Base-by-base conservation (phyloP, 208 protist genomes). In the Trypanosomatidae sp. region DNA sequence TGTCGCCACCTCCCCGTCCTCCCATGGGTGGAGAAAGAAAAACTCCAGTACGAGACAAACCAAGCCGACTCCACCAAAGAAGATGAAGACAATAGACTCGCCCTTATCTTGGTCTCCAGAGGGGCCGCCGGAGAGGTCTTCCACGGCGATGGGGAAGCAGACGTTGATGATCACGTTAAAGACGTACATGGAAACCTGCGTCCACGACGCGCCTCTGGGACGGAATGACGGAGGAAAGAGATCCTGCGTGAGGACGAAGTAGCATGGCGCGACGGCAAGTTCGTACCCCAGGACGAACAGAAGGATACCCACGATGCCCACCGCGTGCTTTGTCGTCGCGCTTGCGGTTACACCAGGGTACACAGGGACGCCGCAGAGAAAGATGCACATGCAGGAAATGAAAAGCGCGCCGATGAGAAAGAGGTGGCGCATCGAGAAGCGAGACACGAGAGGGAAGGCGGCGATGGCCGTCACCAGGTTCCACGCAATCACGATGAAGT, bases 151-250 rank as follows among this genome's bases (percentile, higher is more conserved):
- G 62, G 92, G 92, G 85, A 90, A 97, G 81, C 69, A 87, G 52
- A 95, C 78, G 78, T 94, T 97, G 79, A 97, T 93, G 80, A 95
- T 87, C 58, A 95, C 72, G 84, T 95, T 97, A 77, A 94, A 95
- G 62, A 91, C 78, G 70, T 93, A 97, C 84, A 94, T 87, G 1
- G 79, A 50, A 74, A 91, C 78, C 68, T 88, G 77, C 13, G 83
- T 93, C 71, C 89, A 78, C 22, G 85, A 90, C n/a, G 87, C 67
- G 49, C 91, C 93, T 39, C 72, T 73, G 49, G 91, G 85, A 56
- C 91, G 91, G 84, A 95, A 93, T 30, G 86, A 90, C 66, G 58
- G 71, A 58, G 93, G 93, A 74, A 97, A 95, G 69, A 97, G 53
- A 67, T 95, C 88, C 82, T 95, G 88, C 33, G 89, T 69, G 52